Evolutionary conservation across 75 land plant species (phyloP).

Genomic region (Sequoiadendron giganteum): DNA sequence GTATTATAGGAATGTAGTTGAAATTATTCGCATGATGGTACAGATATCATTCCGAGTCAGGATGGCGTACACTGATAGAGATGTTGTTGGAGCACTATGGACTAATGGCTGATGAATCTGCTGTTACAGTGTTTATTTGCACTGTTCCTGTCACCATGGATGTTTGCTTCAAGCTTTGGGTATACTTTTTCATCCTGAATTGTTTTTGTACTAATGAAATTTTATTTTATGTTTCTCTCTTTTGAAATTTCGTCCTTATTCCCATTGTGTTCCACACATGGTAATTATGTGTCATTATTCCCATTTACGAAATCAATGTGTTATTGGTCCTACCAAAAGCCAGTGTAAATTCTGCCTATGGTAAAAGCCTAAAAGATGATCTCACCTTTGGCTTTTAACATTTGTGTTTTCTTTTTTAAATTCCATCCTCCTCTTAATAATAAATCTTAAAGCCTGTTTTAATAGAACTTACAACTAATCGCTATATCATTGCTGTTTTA

Average conservation of each 20-base stretch:
- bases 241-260: neutral
- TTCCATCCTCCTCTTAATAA: neutral
- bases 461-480: neutral
- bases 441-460: neutral
- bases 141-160: conserved; percentile 59
- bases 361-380: neutral
- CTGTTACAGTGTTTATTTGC: conserved; percentile 36
- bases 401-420: neutral
- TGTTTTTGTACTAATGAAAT: neutral
- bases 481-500: neutral
- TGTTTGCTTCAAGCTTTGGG: conserved; percentile 64
- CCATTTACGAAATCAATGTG: neutral
- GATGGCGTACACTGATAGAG: conserved; percentile 52
- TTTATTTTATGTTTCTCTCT: neutral
- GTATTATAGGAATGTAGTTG: neutral
- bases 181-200: conserved; percentile 9
- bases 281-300: neutral
- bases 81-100: conserved; percentile 50
- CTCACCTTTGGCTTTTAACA: neutral
- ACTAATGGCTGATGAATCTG: conserved; percentile 23
- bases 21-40: neutral
- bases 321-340: neutral
- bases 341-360: neutral
- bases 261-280: neutral
- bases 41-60: conserved; percentile 58